Percentiles rank a stretch among this genome's conserved stretches.
Conservation (phyloP, 2,329 filamentous ascomycete genomes). For the Xylariaceae sp. region DNA sequence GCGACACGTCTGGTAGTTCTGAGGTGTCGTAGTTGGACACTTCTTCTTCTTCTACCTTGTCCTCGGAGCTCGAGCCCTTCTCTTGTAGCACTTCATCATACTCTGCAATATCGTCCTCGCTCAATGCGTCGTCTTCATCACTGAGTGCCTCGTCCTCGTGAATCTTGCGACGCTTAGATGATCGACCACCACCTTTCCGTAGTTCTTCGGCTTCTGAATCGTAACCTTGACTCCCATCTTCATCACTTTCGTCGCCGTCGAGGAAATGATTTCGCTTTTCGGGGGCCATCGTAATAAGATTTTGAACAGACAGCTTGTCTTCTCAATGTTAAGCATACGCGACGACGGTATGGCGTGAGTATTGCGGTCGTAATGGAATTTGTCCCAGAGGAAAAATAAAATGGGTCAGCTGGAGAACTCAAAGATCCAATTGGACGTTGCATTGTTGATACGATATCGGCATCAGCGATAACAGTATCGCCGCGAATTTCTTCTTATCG, state of each 20-base stretch:
- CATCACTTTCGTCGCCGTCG: conserved; percentile 55
- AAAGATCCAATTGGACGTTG: too few species aligned
- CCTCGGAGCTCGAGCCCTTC: conserved; percentile 11
- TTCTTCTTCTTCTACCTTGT: conserved; percentile 13
- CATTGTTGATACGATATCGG: too few species aligned
- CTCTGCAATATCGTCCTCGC: conserved; percentile 17
- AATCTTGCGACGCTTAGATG: conserved; percentile 47
- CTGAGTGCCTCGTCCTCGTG: conserved; percentile 28
- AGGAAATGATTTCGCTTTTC: conserved; percentile 72
- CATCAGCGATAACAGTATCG: background rate
- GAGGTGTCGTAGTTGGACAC: conserved; percentile 25
- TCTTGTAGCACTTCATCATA: conserved; percentile 18
- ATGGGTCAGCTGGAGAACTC: background rate
- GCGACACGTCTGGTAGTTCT: conserved; percentile 45
- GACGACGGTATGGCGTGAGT: too few species aligned
- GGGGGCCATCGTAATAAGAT: conserved; percentile 49
- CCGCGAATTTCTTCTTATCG: conserved; percentile 3
- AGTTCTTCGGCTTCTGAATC: conserved; percentile 65
- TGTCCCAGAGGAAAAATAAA: conserved; percentile 5
- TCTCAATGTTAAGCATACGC: too few species aligned
- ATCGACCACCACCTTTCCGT: conserved; percentile 57
- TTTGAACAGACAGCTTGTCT: too few species aligned
- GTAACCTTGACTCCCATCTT: conserved; percentile 55
- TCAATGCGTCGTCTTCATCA: conserved; percentile 23
- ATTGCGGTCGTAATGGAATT: background rate